These are phyloP conservation scores for Paraphoma chrysanthemicola DNA, from an alignment of 2,329 filamentous ascomycete species.

Conservation along the genomic window DNA sequence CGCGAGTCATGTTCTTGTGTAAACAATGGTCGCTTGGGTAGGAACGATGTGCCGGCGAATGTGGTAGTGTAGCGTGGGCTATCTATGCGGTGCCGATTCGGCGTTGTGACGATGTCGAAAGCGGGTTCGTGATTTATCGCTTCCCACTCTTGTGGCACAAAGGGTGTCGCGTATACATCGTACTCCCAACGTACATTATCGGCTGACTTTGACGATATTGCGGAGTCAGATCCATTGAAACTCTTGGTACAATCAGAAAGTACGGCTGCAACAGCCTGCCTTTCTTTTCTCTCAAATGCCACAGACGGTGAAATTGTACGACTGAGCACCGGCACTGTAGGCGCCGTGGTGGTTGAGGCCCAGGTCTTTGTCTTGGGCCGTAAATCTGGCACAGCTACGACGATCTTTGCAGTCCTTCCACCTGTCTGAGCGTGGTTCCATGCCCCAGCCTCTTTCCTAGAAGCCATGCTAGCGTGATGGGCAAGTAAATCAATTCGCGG, in stretches of 20 bases:
- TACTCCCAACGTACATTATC: constrained; percentile 9
- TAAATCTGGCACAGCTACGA: too few species aligned
- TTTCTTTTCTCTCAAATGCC: background rate
- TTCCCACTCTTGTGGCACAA: constrained; percentile 19
- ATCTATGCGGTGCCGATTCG: constrained; percentile 19
- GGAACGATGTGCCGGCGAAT: constrained; percentile 30
- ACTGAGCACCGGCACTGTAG: too few species aligned
- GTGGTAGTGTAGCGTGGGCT: constrained; percentile 17
- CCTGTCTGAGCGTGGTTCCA: too few species aligned
- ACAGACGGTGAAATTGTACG: too few species aligned
- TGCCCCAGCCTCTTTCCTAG: too few species aligned
- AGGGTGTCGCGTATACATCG: constrained; percentile 31
- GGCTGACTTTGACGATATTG: background rate
- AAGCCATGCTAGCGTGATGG: too few species aligned
- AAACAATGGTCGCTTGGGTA: constrained; percentile 1
- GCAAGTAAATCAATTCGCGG: too few species aligned
- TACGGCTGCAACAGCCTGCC: background rate
- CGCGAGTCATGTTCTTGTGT: background rate
- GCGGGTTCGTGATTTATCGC: constrained; percentile 23
- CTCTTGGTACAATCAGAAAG: too few species aligned
- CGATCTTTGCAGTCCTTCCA: too few species aligned
- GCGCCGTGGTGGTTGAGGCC: too few species aligned
- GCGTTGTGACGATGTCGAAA: constrained; percentile 5
- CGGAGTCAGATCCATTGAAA: too few species aligned
- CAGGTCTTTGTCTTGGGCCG: too few species aligned